Percentiles rank a stretch among this genome's conserved stretches.
phyloP scores from a whole-genome alignment of 2,329 filamentous ascomycete species.

The Phialocephala sp. region DNA sequence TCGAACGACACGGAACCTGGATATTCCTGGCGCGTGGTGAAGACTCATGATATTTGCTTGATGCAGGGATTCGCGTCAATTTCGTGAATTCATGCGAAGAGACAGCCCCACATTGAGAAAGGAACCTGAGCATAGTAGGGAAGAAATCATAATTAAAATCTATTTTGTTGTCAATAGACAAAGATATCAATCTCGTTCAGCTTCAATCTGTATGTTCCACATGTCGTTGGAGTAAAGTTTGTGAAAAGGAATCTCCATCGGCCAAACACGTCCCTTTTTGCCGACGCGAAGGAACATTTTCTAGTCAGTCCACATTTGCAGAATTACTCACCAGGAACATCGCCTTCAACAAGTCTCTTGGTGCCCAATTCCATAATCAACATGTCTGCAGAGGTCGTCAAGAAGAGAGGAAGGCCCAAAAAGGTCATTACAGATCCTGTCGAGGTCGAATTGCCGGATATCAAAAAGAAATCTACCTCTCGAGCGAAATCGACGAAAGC shows the following conservation, averaged over 20 bases:
- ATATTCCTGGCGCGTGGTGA: constrained; percentile 8
- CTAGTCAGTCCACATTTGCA: constrained; percentile 13
- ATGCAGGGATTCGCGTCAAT: constrained; percentile 32
- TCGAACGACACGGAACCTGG: not conserved
- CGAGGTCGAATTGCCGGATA: constrained; percentile 29
- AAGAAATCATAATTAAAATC: not conserved
- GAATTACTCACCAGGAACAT: constrained; percentile 7
- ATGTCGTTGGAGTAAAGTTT: not conserved
- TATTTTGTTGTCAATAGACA: not conserved
- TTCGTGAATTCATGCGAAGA: constrained; percentile 32
- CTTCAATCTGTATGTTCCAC: not conserved
- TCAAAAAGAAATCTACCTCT: constrained; percentile 30
- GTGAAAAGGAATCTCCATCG: not conserved
- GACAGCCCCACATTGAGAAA: constrained; percentile 10
- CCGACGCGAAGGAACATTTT: constrained; percentile 23
- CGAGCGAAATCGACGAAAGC: constrained; percentile 38
- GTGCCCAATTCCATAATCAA: constrained; percentile 6
- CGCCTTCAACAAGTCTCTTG: not conserved
- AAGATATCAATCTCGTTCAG: not conserved
- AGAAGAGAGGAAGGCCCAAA: constrained; percentile 41
- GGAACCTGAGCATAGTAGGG: not conserved
- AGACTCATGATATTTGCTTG: constrained; percentile 14
- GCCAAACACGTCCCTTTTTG: constrained; percentile 23
- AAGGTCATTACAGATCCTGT: constrained; percentile 38
- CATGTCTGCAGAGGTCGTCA: constrained; percentile 38